Conservation (phyloP, 371 early-diverging fungal species). For the Circinella umbellata region DNA sequence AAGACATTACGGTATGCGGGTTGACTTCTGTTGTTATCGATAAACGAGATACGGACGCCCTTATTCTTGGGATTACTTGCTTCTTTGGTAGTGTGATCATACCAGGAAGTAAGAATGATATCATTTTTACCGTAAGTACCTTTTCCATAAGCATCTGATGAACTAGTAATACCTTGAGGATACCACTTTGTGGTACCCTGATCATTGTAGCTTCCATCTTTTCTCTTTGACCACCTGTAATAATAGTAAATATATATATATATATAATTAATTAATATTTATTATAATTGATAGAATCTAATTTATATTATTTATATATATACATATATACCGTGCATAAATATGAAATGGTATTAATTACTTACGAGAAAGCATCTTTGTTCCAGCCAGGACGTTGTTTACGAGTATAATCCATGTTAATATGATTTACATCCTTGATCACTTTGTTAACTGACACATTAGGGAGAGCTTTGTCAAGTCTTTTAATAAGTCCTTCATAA, state of each 20-base stretch:
- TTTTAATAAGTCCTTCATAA: slow-evolving; percentile 2
- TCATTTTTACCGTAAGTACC: slow-evolving; percentile 9
- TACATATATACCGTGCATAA: no score
- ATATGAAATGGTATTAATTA: no score
- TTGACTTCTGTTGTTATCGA: background rate
- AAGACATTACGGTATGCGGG: slow-evolving; percentile 14
- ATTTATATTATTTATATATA: no score
- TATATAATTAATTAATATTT: background rate
- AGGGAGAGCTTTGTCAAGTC: slow-evolving; percentile 15
- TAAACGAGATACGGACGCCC: slow-evolving; percentile 19
- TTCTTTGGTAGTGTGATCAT: slow-evolving; percentile 2
- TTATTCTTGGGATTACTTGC: slow-evolving; percentile 5
- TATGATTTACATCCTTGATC: slow-evolving; percentile 9
- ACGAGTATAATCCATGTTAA: background rate
- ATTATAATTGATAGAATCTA: no score
- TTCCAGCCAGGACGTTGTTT: background rate
- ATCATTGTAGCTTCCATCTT: slow-evolving; percentile 4
- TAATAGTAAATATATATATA: background rate
- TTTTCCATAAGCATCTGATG: slow-evolving; percentile 11
- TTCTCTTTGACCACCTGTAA: slow-evolving; percentile 2
- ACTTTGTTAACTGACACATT: slow-evolving; percentile 13
- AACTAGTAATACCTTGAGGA: slow-evolving; percentile 19
- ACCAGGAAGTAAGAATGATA: slow-evolving; percentile 13
- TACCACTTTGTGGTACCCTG: slow-evolving; percentile 12
- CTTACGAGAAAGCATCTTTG: slow-evolving; percentile 9